phyloP scores from a whole-genome alignment of 208 protist genomes.

The Wallacemonas rigidus region DNA sequence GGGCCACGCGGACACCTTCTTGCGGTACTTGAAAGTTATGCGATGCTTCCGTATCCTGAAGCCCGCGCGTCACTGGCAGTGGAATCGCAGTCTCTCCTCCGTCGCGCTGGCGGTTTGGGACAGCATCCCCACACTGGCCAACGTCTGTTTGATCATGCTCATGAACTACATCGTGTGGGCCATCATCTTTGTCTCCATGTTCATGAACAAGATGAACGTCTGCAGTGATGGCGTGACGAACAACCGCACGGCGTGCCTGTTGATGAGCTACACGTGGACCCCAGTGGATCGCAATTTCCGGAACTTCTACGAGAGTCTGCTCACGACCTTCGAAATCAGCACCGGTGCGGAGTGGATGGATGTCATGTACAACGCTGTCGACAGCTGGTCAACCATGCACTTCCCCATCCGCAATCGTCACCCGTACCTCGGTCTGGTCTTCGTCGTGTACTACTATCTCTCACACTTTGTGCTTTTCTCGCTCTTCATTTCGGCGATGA shows the following conservation, averaged over 20 bases:
- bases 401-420: constrained; percentile 59
- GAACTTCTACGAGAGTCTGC: constrained; percentile 86
- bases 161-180: constrained; percentile 93
- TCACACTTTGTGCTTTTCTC: constrained; percentile 89
- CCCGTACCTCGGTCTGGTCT: constrained; percentile 81
- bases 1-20: constrained; percentile 34
- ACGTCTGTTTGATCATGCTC: constrained; percentile 84
- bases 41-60: constrained; percentile 86
- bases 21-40: constrained; percentile 82
- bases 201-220: constrained; percentile 83
- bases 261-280: constrained; percentile 42
- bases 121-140: constrained; percentile 78
- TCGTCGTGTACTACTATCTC: constrained; percentile 92
- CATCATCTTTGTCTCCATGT: constrained; percentile 91
- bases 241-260: constrained; percentile 48
- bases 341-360: constrained; percentile 89
- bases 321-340: constrained; percentile 91
- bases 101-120: constrained; percentile 76
- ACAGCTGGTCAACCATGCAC: constrained; percentile 55
- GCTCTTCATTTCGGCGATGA: constrained; percentile 86
- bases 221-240: constrained; percentile 57
- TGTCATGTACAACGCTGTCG: constrained; percentile 83
- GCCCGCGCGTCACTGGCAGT: constrained; percentile 59
- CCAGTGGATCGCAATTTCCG: constrained; percentile 80
- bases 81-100: constrained; percentile 58